phyloP scores from a whole-genome alignment of 2,329 filamentous ascomycete genomes.

The Phialophora chinensis region DNA sequence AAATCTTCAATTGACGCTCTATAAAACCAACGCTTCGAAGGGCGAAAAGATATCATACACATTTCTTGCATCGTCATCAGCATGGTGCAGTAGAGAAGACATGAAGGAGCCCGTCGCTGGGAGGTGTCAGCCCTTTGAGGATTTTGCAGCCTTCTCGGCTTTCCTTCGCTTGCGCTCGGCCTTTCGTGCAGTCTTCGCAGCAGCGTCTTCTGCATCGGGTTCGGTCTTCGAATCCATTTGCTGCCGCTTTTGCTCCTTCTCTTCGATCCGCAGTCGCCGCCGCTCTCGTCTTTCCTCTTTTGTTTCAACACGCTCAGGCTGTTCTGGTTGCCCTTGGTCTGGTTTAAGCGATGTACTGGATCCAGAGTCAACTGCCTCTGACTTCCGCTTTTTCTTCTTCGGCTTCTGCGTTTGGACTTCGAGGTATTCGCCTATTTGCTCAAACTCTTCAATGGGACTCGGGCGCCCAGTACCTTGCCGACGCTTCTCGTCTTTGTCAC shows the following conservation, averaged over 20 bases:
- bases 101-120: neutral
- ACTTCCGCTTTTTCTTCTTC: conserved; percentile 24
- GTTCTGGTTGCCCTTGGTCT: conserved; percentile 1
- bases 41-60: neutral
- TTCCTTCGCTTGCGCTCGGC: conserved; percentile 35
- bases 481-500: conserved; percentile 33
- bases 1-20: neutral
- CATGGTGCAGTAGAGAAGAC: neutral
- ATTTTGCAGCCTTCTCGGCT: conserved; percentile 25
- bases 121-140: neutral
- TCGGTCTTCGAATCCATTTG: conserved; percentile 13
- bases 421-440: conserved; percentile 35
- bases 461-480: conserved; percentile 19
- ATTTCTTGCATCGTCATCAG: neutral
- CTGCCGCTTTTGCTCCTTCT: conserved; percentile 22
- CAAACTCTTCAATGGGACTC: conserved; percentile 35
- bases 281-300: conserved; percentile 38
- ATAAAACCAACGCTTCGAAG: neutral
- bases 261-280: conserved; percentile 33
- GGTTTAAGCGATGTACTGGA: neutral
- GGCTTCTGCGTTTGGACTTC: conserved; percentile 26
- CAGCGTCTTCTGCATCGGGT: conserved; percentile 13
- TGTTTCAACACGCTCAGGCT: conserved; percentile 23
- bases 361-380: conserved; percentile 8
- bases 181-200: conserved; percentile 29